A percentile compares a stretch with the other conserved stretches of the same genome.
Evolutionary conservation across 768 basidiomycete species (phyloP).

Genomic region (Lactarius hatsudake): DNA sequence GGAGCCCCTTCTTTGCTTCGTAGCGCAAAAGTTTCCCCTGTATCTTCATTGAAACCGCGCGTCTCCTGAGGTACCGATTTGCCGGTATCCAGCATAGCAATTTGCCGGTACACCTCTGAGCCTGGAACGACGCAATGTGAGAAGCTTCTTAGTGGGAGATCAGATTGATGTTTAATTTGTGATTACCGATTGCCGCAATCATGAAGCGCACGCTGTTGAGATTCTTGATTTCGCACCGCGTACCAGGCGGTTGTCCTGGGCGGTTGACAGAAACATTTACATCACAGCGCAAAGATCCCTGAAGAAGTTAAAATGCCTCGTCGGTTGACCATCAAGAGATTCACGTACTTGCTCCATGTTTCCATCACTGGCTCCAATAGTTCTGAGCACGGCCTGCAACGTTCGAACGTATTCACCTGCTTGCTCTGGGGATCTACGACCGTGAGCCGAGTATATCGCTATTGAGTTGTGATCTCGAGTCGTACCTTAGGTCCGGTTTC

Average conservation of each 20-base stretch:
- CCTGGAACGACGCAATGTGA: conserved; percentile 42
- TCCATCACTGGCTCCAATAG: conserved; percentile 86
- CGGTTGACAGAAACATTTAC: conserved; percentile 91
- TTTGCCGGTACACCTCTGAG: conserved; percentile 80
- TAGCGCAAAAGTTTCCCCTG: conserved; percentile 75
- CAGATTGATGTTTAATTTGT: neutral
- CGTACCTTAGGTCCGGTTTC: conserved; percentile 77
- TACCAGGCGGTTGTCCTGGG: conserved; percentile 60
- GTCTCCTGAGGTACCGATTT: conserved; percentile 74
- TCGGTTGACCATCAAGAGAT: conserved; percentile 4
- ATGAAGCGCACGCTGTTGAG: conserved; percentile 88
- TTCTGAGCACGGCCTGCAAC: conserved; percentile 76
- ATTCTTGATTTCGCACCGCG: conserved; percentile 95
- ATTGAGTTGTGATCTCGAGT: neutral
- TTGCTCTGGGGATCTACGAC: conserved; percentile 72
- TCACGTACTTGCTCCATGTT: conserved; percentile 91
- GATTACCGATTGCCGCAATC: conserved; percentile 74
- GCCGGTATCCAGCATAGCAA: conserved; percentile 47
- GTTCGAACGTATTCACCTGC: conserved; percentile 83
- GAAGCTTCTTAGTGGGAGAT: neutral
- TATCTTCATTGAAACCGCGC: conserved; percentile 82
- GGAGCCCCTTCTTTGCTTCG: conserved; percentile 91
- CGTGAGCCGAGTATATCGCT: neutral
- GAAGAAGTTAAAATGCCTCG: conserved; percentile 12
- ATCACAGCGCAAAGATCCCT: conserved; percentile 95